phyloP scores from a whole-genome alignment of 768 basidiomycete genomes.

The Xerocomellus chrysenteron region DNA sequence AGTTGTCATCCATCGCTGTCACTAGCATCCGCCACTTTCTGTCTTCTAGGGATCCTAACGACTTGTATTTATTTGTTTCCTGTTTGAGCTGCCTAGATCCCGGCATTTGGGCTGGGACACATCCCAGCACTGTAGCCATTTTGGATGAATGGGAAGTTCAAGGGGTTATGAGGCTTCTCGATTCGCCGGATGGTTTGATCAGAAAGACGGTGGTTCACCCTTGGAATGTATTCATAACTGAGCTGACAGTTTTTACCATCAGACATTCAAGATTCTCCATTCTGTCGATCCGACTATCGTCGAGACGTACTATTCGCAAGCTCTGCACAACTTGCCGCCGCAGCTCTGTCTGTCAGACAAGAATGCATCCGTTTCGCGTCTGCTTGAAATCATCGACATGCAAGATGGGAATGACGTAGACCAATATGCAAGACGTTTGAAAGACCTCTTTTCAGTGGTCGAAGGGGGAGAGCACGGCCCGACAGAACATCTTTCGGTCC shows the following conservation, averaged over 20 bases:
- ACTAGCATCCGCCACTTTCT: slow-evolving; percentile 57
- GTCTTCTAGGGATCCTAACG: slow-evolving; percentile 54
- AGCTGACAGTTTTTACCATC: slow-evolving; percentile 6
- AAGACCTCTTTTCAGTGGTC: slow-evolving; percentile 38
- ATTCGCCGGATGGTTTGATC: slow-evolving; percentile 56
- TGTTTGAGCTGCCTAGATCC: slow-evolving; percentile 62
- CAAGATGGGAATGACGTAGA: slow-evolving; percentile 52
- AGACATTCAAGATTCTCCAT: slow-evolving; percentile 63
- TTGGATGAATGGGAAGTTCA: slow-evolving; percentile 77
- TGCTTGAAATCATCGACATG: slow-evolving; percentile 57
- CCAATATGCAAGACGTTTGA: slow-evolving; percentile 52
- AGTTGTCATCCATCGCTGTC: slow-evolving; percentile 32
- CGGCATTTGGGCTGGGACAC: slow-evolving; percentile 66
- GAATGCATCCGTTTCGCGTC: slow-evolving; percentile 43
- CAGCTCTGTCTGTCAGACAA: slow-evolving; percentile 35
- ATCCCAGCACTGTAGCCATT: slow-evolving; percentile 45
- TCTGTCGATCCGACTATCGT: slow-evolving; percentile 60
- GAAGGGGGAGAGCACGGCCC: slow-evolving; percentile 34
- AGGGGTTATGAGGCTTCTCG: slow-evolving; percentile 63
- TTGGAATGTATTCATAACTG: neutral
- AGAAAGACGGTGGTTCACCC: slow-evolving; percentile 52
- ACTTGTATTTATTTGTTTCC: slow-evolving; percentile 63
- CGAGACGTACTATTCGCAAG: slow-evolving; percentile 50
- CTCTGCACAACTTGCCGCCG: slow-evolving; percentile 38
- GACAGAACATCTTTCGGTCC: slow-evolving; percentile 38